Evolutionary conservation across 306 rosid genomes (phyloP), one percentile per base, ranked within the genome.

Genomic region (Fragaria iinumae): DNA sequence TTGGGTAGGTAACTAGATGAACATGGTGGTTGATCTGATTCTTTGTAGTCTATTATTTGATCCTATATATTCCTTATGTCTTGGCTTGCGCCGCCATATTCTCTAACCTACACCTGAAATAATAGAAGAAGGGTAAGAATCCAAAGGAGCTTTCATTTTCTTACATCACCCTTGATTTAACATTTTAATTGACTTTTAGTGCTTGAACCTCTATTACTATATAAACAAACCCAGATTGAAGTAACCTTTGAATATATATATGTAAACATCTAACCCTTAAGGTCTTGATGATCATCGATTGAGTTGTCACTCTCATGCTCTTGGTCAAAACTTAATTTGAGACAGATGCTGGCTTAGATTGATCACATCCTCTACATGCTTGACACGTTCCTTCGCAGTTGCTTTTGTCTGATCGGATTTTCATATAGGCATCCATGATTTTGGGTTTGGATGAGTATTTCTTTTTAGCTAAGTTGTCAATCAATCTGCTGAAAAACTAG

Each of bases 11-110:
- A 50, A 38, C 47, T 36, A 27, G 45, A 25, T 11, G 18, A 57
- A 45, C 71, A 18, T 59, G 69, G 43, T 74, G 16, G 77, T 74
- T 74, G 69, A 43, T 74, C 77, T 43, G 69, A 71, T 75, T 72
- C 69, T 74, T 82, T 63, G 68, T 75, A 34, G 70, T 60, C 59
- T 64, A 27, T 5, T 20, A 48, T 76, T 50, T 69, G 29, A 41
- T 77, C 59, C 25, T 38, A 21, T 43, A 17, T 59, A 43, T 80
- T 53, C 74, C 27, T 79, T 74, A 34, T 56, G 34, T 11, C 71
- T 63, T 82, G 79, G 76, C 76, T 87, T 85, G 83, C 88, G 89
- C 88, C 89, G 84, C 83, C 87, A 88, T 29, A 25, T 80, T 81
- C 69, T 79, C 77, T 5, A 43, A 62, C 55, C 65, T 50, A 62